Base-by-base conservation (phyloP, 225 moss, liverwort and hornwort species). In the Bryum argenteum region DNA sequence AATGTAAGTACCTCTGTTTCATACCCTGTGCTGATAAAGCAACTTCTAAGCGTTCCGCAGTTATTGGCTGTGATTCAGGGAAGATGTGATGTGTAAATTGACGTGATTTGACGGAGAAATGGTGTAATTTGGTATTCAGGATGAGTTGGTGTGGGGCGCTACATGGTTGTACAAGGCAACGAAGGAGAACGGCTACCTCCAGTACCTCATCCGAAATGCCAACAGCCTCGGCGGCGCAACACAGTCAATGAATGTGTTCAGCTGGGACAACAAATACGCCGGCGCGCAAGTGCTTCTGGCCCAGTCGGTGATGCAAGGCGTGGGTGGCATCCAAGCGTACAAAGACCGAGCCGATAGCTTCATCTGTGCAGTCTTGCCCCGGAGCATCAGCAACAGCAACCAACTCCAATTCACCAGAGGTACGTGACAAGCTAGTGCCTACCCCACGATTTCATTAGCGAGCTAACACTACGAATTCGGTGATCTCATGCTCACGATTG, bases 161-260 rank as follows among this genome's bases (percentile, higher is more conserved):
- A 82, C 81, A 22, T 82, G 81, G 81, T 66, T 82, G 78, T 82
- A 74, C 78, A 78, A 82, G 61, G 81, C 81, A 61, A 82, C 81
- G 14, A 66, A 69, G 1, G 70, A 82, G 41, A 70, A 82, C n/a
- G 54, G 41, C 2, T 82, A 70, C 60, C 74, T 78, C 19, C 81
- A 82, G 74, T 82, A 74, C 70, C 74, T 82, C 48, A 74, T 37
- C 8, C 65, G 61, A 28, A 82, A 78, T 48, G 61, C 2, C 33
- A 74, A 78, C 10, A 13, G 47, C 55, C 74, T 82, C 48, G 81
- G 74, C 3, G 81, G 81, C 41, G 61, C 70, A 42, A 74, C 78
- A 1, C 78, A 82, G 70, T 48, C 77, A 13, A 33, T 78, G 81
- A 66, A 33, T 21, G 66, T 64, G 37, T 82, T 82, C 74, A 82